These are phyloP conservation scores for Arctium lappa DNA, from an alignment of 129 eudicot genomes.

Conservation along the genomic window DNA sequence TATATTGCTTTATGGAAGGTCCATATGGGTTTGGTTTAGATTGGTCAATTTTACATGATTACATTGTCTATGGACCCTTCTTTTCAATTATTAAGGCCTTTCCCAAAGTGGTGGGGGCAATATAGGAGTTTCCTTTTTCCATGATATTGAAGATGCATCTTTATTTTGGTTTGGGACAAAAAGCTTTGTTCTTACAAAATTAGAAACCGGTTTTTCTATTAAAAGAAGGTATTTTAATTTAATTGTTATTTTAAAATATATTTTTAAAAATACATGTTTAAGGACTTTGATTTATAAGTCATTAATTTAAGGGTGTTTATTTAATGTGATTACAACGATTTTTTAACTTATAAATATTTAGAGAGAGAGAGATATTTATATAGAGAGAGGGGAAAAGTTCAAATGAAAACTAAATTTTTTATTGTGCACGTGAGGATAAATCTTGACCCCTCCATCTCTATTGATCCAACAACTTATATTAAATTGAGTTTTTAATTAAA, in stretches of 20 bases:
- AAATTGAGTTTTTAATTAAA: no score
- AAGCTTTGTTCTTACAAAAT: not conserved
- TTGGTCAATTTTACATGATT: constrained; percentile 7
- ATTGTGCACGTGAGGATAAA: no score
- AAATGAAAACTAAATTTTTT: no score
- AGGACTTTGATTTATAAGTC: no score
- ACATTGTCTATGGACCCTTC: not conserved
- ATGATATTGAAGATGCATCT: constrained; percentile 18
- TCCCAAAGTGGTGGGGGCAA: constrained; percentile 22
- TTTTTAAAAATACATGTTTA: no score
- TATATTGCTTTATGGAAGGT: not conserved
- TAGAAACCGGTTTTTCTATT: not conserved
- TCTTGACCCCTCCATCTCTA: no score
- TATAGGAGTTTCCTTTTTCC: constrained; percentile 1
- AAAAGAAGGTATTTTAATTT: not conserved
- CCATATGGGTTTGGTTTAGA: not conserved
- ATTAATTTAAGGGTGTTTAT: no score
- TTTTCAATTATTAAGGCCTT: constrained; percentile 7
- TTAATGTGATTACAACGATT: no score
- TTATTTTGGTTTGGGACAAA: constrained; percentile 15
- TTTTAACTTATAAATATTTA: no score
- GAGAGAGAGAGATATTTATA: no score
- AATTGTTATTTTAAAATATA: not conserved
- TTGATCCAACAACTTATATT: no score
- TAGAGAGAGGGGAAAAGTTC: no score